These are phyloP conservation scores for Fusarium sacchari DNA, from an alignment of 2,329 filamentous ascomycete genomes.

Conservation along the genomic window DNA sequence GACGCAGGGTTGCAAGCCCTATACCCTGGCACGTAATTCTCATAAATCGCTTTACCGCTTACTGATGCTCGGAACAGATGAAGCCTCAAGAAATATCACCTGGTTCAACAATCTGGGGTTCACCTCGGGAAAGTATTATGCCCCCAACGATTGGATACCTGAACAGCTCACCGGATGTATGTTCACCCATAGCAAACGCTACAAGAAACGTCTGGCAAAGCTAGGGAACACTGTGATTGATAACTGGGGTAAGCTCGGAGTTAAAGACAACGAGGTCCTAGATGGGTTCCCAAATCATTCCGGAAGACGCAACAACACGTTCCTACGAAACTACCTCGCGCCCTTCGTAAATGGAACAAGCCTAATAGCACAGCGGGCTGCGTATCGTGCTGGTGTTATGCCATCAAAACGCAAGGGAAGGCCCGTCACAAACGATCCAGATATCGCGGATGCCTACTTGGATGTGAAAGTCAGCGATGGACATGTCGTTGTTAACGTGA, in stretches of 20 bases:
- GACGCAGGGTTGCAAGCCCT: not conserved
- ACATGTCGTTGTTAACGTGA: not conserved
- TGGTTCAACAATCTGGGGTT: slow-evolving; percentile 6
- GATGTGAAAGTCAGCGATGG: not conserved
- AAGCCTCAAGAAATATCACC: slow-evolving; percentile 8
- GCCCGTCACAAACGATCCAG: not conserved
- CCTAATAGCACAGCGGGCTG: not conserved
- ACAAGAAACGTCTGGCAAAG: not conserved
- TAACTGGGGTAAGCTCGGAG: slow-evolving; percentile 5
- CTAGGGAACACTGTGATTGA: not conserved
- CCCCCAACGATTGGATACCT: slow-evolving; percentile 2
- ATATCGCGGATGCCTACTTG: not conserved
- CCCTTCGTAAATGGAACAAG: not conserved
- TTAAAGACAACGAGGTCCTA: not conserved
- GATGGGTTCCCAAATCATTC: not conserved
- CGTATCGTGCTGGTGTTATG: not conserved
- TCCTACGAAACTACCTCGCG: not conserved
- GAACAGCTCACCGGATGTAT: not conserved
- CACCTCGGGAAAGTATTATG: slow-evolving; percentile 1
- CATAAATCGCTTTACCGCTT: fast-evolving
- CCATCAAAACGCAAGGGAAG: not conserved
- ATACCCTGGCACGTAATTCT: not conserved
- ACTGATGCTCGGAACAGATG: not conserved
- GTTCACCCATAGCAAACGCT: fast-evolving
- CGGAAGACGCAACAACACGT: not conserved